Percentiles rank a stretch among this genome's conserved stretches.
Evolutionary conservation across 805 yeast genomes (phyloP).

Genomic region (Hanseniaspora singularis): DNA sequence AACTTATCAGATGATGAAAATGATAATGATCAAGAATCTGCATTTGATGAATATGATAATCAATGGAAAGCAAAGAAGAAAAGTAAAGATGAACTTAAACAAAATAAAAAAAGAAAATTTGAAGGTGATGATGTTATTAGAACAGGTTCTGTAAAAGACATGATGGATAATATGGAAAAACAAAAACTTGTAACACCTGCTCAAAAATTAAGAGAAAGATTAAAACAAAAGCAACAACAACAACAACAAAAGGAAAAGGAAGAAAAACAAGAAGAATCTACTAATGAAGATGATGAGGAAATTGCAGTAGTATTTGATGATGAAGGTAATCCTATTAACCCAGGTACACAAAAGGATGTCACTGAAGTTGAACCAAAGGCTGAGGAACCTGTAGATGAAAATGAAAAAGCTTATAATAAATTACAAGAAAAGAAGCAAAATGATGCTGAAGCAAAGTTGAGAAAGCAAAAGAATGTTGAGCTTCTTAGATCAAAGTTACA

Average conservation of each 20-base stretch:
- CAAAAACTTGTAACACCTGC: slow-evolving; percentile 16
- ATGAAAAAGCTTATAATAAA: slow-evolving; percentile 6
- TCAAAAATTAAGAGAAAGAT: slow-evolving; percentile 16
- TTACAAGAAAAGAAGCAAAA: slow-evolving; percentile 16
- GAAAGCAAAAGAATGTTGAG: slow-evolving; percentile 19
- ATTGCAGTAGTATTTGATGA: slow-evolving; percentile 52
- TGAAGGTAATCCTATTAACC: slow-evolving; percentile 44
- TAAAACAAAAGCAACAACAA: slow-evolving; percentile 18
- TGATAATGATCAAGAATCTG: not conserved
- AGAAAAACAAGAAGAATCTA: slow-evolving; percentile 20
- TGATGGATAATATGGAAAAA: slow-evolving; percentile 19
- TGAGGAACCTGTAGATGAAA: not conserved
- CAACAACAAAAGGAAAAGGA: slow-evolving; percentile 22
- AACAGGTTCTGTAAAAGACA: slow-evolving; percentile 19
- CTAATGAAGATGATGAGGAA: slow-evolving; percentile 27
- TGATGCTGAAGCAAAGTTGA: slow-evolving; percentile 20
- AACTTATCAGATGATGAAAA: slow-evolving; percentile 20
- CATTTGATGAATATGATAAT: slow-evolving; percentile 21
- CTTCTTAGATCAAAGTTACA: slow-evolving; percentile 68
- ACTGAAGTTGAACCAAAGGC: too few relatives aligned
- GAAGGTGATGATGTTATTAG: slow-evolving; percentile 44
- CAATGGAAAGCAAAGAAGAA: slow-evolving; percentile 86
- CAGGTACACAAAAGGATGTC: too few relatives aligned
- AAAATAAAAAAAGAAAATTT: slow-evolving; percentile 55
- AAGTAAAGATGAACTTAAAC: slow-evolving; percentile 49